A percentile compares a stretch with the other conserved stretches of the same genome.
Evolutionary conservation across 2,329 filamentous ascomycete genomes (phyloP).

Genomic region (Pyrenochaeta sp.): DNA sequence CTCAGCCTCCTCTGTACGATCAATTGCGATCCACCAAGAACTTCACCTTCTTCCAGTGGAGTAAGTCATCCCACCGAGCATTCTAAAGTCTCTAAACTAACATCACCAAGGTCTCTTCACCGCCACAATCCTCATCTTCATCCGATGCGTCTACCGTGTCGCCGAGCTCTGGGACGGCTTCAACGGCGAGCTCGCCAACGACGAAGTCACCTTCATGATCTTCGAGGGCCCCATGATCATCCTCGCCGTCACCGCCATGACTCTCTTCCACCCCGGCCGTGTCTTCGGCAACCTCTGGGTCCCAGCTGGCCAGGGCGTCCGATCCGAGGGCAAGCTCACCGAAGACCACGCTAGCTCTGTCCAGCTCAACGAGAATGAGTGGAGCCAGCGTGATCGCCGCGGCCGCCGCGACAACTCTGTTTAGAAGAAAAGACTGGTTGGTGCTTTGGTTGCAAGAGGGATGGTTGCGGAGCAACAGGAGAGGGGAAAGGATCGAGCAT

Average conservation of each 20-base stretch:
- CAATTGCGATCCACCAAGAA: conserved; percentile 17
- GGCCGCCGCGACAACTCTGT: conserved; percentile 4
- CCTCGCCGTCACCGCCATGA: conserved; percentile 54
- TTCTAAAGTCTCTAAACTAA: conserved; percentile 5
- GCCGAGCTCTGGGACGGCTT: conserved; percentile 57
- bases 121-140: conserved; percentile 54
- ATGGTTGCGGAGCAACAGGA: too few species aligned
- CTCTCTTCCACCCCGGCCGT: conserved; percentile 53
- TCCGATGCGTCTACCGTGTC: conserved; percentile 57
- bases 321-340: conserved; percentile 13
- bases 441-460: too few species aligned
- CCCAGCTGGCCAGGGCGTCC: conserved; percentile 32
- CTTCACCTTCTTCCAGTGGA: conserved; percentile 34
- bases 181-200: conserved; percentile 52
- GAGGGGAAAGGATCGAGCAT: too few species aligned
- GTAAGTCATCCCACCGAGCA: conserved; percentile 7
- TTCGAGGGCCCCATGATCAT: conserved; percentile 61
- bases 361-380: conserved; percentile 14
- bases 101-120: conserved; percentile 37
- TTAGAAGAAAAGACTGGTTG: too few species aligned
- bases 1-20: conserved; percentile 31
- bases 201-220: conserved; percentile 58
- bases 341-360: conserved; percentile 13
- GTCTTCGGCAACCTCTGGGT: conserved; percentile 35
- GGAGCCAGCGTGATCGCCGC: conserved; percentile 17